Conservation (phyloP, 805 yeast genomes). For the Yueomyces sinensis region DNA sequence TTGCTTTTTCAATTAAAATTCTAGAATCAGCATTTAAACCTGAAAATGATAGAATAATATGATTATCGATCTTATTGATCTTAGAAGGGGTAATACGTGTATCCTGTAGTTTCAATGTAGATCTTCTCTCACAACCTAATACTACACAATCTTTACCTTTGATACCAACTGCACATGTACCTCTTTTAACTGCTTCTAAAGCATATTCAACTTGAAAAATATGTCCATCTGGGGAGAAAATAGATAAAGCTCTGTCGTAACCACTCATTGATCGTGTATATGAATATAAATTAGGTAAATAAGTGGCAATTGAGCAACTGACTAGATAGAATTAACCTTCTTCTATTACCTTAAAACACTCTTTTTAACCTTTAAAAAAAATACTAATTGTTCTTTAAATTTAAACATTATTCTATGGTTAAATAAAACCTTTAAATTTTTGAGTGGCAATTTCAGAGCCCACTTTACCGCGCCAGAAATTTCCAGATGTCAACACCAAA, state of each 20-base stretch:
- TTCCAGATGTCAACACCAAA: too few species aligned
- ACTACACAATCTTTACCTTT: slow-evolving; percentile 84
- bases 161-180: slow-evolving; percentile 96
- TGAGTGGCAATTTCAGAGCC: too few species aligned
- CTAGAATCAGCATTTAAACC: slow-evolving; percentile 98
- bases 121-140: slow-evolving; percentile 92
- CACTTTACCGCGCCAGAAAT: too few species aligned
- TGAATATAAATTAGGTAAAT: too few species aligned
- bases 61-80: slow-evolving; percentile 82
- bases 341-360: too few species aligned
- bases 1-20: slow-evolving; percentile 84
- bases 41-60: slow-evolving; percentile 86
- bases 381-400: too few species aligned
- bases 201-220: slow-evolving; percentile 99
- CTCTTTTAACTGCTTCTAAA: slow-evolving; percentile 93
- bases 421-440: too few species aligned
- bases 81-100: slow-evolving; percentile 93
- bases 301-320: too few species aligned
- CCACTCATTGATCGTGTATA: too few species aligned
- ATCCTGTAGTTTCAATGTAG: slow-evolving; percentile 89
- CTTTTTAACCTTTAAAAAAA: too few species aligned
- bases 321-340: too few species aligned
- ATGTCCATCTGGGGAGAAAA: slow-evolving; percentile 98
- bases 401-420: too few species aligned
- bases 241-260: slow-evolving; percentile 96